Evolutionary conservation across 2,329 filamentous ascomycete species (phyloP).

Genomic region (Arthrobotrys iridis): DNA sequence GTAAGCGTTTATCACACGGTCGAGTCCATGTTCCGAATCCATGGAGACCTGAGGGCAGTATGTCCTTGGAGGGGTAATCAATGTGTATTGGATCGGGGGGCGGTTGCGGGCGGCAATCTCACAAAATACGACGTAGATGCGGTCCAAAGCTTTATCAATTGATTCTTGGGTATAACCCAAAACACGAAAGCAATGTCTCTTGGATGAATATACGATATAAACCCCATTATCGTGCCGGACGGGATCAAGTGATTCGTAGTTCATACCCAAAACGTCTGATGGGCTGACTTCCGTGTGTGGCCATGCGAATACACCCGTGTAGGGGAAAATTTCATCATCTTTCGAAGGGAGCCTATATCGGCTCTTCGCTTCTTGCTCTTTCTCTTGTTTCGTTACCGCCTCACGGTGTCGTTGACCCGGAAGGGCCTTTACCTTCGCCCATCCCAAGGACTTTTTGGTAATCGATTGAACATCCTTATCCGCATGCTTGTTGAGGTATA

Average conservation of each 20-base stretch:
- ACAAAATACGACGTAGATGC: slow-evolving; percentile 57
- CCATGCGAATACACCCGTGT: slow-evolving; percentile 56
- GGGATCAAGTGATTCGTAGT: slow-evolving; percentile 56
- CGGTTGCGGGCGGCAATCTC: slow-evolving; percentile 57
- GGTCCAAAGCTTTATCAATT: slow-evolving; percentile 55
- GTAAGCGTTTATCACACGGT: slow-evolving; percentile 53
- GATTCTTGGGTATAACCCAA: slow-evolving; percentile 54
- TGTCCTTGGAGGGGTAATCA: slow-evolving; percentile 53
- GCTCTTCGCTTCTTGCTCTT: slow-evolving; percentile 46
- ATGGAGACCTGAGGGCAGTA: slow-evolving; percentile 33
- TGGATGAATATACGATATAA: slow-evolving; percentile 53
- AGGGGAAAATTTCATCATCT: slow-evolving; percentile 48
- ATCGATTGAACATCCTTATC: slow-evolving; percentile 50
- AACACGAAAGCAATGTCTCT: slow-evolving; percentile 54
- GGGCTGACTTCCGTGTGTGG: slow-evolving; percentile 55
- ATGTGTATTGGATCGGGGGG: slow-evolving; percentile 40
- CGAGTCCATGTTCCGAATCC: slow-evolving; percentile 52
- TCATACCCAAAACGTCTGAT: slow-evolving; percentile 52
- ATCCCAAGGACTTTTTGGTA: slow-evolving; percentile 33
- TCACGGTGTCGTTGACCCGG: slow-evolving; percentile 48
- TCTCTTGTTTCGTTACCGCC: slow-evolving; percentile 23
- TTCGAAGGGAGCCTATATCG: slow-evolving; percentile 37
- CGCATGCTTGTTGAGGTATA: slow-evolving; percentile 56
- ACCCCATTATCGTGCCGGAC: slow-evolving; percentile 56
- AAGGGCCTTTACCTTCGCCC: slow-evolving; percentile 56